Percentiles rank a stretch among this genome's conserved stretches.
These are phyloP conservation scores for Camellia lanceoleosa DNA, from an alignment of 148 eudicot species.

Conservation along the genomic window DNA sequence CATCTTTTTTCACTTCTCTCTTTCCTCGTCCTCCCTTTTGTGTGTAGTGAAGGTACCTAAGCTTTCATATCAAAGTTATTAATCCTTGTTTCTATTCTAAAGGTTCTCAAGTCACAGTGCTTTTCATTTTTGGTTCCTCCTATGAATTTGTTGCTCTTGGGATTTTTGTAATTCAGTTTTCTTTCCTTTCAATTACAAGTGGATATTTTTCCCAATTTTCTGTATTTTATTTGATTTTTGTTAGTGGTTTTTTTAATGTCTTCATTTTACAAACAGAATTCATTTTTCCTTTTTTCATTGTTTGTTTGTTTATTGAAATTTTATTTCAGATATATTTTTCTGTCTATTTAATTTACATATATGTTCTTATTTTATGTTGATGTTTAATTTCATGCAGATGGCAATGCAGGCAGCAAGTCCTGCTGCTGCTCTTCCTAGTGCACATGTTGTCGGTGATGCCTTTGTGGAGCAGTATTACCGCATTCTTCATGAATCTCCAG, in stretches of 20 bases:
- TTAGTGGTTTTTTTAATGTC: not conserved
- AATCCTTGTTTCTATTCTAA: too few relatives aligned
- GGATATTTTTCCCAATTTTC: too few relatives aligned
- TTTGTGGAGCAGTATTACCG: conserved; percentile 88
- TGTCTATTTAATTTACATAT: not conserved
- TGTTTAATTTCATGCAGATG: conserved; percentile 45
- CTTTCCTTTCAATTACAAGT: too few relatives aligned
- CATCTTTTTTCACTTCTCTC: not conserved
- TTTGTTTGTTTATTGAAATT: not conserved
- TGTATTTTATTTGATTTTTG: too few relatives aligned
- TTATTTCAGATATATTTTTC: not conserved
- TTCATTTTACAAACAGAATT: not conserved
- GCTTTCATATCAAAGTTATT: too few relatives aligned
- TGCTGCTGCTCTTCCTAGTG: conserved; percentile 40
- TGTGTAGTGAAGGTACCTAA: not conserved
- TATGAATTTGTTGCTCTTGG: too few relatives aligned
- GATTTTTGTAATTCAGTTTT: too few relatives aligned
- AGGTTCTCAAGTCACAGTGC: too few relatives aligned
- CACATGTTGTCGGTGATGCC: conserved; percentile 74
- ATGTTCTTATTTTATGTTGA: not conserved
- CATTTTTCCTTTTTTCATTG: too few relatives aligned
- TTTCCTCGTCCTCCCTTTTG: not conserved
- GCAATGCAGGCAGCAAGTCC: conserved; percentile 61
- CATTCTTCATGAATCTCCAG: conserved; percentile 77
- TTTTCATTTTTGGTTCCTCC: too few relatives aligned